Evolutionary conservation across 2,329 filamentous ascomycete species (phyloP), one percentile per base, ranked within the genome.

Genomic region (Neofusicoccum laricinum): DNA sequence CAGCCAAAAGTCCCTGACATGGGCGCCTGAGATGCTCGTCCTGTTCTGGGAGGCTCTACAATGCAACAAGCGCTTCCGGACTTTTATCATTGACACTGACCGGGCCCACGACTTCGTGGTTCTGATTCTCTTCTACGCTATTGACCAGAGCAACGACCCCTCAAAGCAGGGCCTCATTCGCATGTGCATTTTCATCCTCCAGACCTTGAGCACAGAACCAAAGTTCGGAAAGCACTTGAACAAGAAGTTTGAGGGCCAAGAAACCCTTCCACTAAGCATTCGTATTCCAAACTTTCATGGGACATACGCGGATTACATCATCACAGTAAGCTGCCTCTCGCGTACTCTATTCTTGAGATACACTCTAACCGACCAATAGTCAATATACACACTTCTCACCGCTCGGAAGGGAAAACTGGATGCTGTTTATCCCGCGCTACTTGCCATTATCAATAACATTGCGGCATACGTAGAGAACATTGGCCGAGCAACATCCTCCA

Each of bases 31-130:
- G 77, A 96, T 96, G 81, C 88, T 98, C 63, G 95, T 97, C 85
- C 84, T 99, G 2, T 97, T 98, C 74, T 99, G 95, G 95, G 95
- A 99, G 80, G 88, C 92, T 41, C 87, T 95, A 4, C 95, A 99
- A 77, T 97, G 94, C 84, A 99, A 99, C 79, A 98, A 97, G 79
- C 86, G 94, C 65, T 99, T 99, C 79, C 86, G 95, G 36, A 92
- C 93, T 1, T 99, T 97, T 77, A 95, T 99, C 71, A 94, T 98
- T 67, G 95, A 99, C 71, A 98, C 95, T 0, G 92, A 95, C 73
- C 85, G 94, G 62, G 92, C 91, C 0, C 92, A 97, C 72, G 95
- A 99, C 75, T 97, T 98, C 77, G 85, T 97, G 59, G 87, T 98
- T 12, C 82, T 98, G 19, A 88, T 96, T 45, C 80, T 98, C 3